Evolutionary conservation across 257 asterid species (phyloP).

Genomic region (Euphrasia confusa): DNA sequence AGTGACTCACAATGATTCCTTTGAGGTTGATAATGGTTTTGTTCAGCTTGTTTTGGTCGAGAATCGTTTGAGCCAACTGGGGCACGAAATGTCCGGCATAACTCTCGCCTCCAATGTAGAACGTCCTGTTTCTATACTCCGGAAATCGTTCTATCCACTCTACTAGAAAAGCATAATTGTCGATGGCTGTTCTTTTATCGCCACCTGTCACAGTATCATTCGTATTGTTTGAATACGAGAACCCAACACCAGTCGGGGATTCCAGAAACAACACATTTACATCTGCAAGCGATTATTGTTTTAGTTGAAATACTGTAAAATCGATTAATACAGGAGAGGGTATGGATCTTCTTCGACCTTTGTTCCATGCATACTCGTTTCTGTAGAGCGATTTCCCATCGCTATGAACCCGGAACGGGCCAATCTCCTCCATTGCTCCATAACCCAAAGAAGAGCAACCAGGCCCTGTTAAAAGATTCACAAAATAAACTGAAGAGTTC

Average conservation of each 20-base stretch:
- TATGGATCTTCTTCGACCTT: slow-evolving; percentile 32
- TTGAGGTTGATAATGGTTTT: slow-evolving; percentile 58
- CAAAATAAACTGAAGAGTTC: not conserved
- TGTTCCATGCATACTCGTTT: slow-evolving; percentile 70
- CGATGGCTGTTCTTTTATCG: slow-evolving; percentile 49
- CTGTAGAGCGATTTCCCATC: slow-evolving; percentile 81
- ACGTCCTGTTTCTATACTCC: slow-evolving; percentile 51
- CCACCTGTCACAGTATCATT: slow-evolving; percentile 35
- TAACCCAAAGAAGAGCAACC: slow-evolving; percentile 91
- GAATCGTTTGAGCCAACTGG: slow-evolving; percentile 57
- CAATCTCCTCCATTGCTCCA: slow-evolving; percentile 91
- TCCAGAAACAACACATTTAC: slow-evolving; percentile 76
- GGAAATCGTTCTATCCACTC: slow-evolving; percentile 78
- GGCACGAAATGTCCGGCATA: slow-evolving; percentile 84
- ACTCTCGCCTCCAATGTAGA: slow-evolving; percentile 69
- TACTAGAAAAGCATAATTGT: slow-evolving; percentile 44
- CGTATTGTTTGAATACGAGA: slow-evolving; percentile 72
- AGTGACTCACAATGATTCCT: slow-evolving; percentile 63
- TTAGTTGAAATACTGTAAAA: not conserved
- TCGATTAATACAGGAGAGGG: not conserved
- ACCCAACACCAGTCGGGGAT: slow-evolving; percentile 89
- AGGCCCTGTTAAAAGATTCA: slow-evolving; percentile 48
- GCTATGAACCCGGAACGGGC: slow-evolving; percentile 75
- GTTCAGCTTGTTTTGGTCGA: slow-evolving; percentile 43
- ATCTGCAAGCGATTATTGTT: slow-evolving; percentile 28